A percentile compares a stretch with the other conserved stretches of the same genome.
phyloP scores from a whole-genome alignment of 805 yeast species.

The Vanderwaltozyma yarrowii region DNA sequence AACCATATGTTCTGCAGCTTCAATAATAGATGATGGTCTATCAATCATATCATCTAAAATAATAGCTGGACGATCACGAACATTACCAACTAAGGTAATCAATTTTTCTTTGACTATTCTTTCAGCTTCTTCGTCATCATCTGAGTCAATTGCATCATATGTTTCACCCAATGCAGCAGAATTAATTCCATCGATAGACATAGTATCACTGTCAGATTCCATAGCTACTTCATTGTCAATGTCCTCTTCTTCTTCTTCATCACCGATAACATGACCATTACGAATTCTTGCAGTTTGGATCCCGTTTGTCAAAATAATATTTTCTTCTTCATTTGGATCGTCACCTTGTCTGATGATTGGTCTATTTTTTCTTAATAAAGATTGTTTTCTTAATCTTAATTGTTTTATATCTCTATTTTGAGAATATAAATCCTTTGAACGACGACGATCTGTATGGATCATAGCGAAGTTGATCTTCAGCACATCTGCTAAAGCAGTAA shows the following conservation, averaged over 20 bases:
- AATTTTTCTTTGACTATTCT: slow-evolving; percentile 52
- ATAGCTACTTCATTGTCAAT: slow-evolving; percentile 19
- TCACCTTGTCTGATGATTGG: slow-evolving; percentile 34
- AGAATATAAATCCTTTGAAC: slow-evolving; percentile 56
- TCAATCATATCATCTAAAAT: slow-evolving; percentile 96
- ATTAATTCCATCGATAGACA: slow-evolving; percentile 14
- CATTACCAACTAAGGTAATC: slow-evolving; percentile 95
- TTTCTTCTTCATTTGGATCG: slow-evolving; percentile 47
- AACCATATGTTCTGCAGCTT: slow-evolving; percentile 96
- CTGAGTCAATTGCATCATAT: slow-evolving; percentile 68
- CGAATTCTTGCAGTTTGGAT: slow-evolving; percentile 94
- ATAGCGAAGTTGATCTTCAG: slow-evolving; percentile 93
- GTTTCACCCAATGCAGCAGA: slow-evolving; percentile 70
- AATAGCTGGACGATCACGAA: slow-evolving; percentile 81
- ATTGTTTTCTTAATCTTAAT: slow-evolving; percentile 36
- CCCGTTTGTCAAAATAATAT: slow-evolving; percentile 62
- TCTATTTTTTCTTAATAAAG: slow-evolving; percentile 36
- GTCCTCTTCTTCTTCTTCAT: slow-evolving; percentile 41
- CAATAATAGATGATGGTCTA: slow-evolving; percentile 84
- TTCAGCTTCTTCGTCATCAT: slow-evolving; percentile 41
- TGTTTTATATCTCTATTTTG: slow-evolving; percentile 31
- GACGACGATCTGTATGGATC: slow-evolving; percentile 97
- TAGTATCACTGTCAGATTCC: slow-evolving; percentile 20
- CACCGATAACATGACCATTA: slow-evolving; percentile 94
- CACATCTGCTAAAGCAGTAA: slow-evolving; percentile 95